Conservation (phyloP, 805 yeast genomes). For the Wickerhamiella slavikovae region DNA sequence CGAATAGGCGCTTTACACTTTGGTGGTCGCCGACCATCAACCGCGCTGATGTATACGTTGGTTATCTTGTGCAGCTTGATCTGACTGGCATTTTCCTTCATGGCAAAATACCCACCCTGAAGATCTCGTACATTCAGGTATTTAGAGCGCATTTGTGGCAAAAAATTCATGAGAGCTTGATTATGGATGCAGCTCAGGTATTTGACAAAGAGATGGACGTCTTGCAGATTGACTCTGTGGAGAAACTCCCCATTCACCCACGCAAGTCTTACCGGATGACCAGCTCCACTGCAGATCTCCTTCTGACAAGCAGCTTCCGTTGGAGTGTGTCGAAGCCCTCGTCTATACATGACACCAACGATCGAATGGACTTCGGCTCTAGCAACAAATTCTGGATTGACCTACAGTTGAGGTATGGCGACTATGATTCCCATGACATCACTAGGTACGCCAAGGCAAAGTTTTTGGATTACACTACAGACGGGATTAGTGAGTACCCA, state of each 20-base stretch:
- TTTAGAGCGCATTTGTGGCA: constrained; percentile 99
- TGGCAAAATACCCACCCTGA: constrained; percentile 93
- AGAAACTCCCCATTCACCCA: constrained; percentile 87
- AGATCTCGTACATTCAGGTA: constrained; percentile 85
- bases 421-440: constrained; percentile 92
- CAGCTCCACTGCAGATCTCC: constrained; percentile 83
- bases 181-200: constrained; percentile 82
- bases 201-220: constrained; percentile 72
- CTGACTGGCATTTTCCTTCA: constrained; percentile 91
- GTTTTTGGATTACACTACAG: constrained; percentile 80
- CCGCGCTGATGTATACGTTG: constrained; percentile 94
- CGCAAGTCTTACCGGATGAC: constrained; percentile 94
- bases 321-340: constrained; percentile 75
- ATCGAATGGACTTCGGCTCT: constrained; percentile 33
- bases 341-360: constrained; percentile 48
- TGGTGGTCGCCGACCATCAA: constrained; percentile 99
- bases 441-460: constrained; percentile 86
- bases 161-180: constrained; percentile 89
- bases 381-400: constrained; percentile 76
- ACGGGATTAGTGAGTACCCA: constrained; percentile 68
- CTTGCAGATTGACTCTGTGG: constrained; percentile 65
- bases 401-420: constrained; percentile 88
- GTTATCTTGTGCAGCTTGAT: constrained; percentile 88
- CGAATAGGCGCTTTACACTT: constrained; percentile 85
- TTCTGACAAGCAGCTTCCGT: constrained; percentile 47